Base-by-base conservation (phyloP, 352 stramenopile genomes). In the Aphanomyces astaci region DNA sequence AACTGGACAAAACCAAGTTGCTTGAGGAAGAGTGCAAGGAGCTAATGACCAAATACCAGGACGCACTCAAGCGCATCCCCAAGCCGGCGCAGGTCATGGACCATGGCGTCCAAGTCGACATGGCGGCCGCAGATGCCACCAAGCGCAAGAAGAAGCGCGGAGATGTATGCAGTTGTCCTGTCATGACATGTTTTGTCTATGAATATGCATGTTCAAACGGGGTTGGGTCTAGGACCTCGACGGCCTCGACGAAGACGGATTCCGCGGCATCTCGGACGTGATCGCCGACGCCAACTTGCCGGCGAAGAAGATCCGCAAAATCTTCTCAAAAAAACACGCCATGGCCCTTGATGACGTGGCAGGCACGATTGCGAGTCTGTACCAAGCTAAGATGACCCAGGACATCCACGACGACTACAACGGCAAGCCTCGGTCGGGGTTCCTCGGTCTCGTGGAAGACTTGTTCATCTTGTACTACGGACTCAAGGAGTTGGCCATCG, bases 381-480 rank as follows among this genome's bases (percentile, higher is more conserved):
- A 92, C 48, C 83, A 92, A 66, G 80, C 83, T 31, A 92, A 92
- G 62, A 88, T 92, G 79, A 82, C 84, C 28, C 84, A 92, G 46
- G 84, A 92, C 40, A 75, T 84, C 5, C 80, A 89, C 57, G 82
- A 92, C 57, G 84, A 92, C 62, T 77, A 71, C 13, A 77, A 72
- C 1, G 78, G 81, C 22, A 88, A 88, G 48, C 53, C 69, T 2
- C 79, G 84, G 11, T 64, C 72, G 10, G 86, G 87, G 25, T 36
- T 92, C 13, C 81, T 80, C n/a, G 79, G 89, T 66, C 89, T 89
- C 59, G 90, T 92, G 43, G 86, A 88, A 75, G 84, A 92, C 64
- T 86, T 92, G 77, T 92, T 89, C 59, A 82, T 88, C 30, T 74
- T 92, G 10, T 83, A 92, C 68, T 89, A 92, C 62, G 84, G 81